Conservation (phyloP, 2,329 filamentous ascomycete species). For the Erysiphe pulchra region DNA sequence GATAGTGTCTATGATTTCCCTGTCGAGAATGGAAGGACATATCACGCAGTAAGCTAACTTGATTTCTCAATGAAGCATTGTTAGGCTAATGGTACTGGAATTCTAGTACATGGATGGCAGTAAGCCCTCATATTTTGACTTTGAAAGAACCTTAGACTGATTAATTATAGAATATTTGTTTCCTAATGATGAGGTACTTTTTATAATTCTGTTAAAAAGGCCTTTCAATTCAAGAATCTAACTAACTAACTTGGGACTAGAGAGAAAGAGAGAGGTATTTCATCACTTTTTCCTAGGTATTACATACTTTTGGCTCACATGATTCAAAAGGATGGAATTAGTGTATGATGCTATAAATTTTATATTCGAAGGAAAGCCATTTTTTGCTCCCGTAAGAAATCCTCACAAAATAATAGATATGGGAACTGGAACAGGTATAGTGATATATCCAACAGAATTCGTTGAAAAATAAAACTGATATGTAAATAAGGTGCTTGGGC, state of each 20-base stretch:
- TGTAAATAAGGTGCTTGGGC: constrained; percentile 10
- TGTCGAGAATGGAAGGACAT: constrained; percentile 6
- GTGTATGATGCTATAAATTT: constrained; percentile 16
- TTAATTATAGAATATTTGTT: constrained; percentile 3
- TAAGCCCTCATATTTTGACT: not conserved
- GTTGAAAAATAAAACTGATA: not conserved
- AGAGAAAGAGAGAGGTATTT: constrained; percentile 3
- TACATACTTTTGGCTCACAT: not conserved
- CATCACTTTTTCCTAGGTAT: too few species aligned
- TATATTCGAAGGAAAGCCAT: constrained; percentile 15
- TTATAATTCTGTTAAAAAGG: not conserved
- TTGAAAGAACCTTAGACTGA: not conserved
- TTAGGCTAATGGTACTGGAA: not conserved
- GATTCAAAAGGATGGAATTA: constrained; percentile 3
- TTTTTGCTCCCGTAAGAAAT: constrained; percentile 16
- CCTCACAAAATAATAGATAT: constrained; percentile 16
- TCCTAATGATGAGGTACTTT: constrained; percentile 5
- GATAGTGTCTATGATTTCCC: constrained; percentile 4
- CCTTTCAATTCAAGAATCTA: too few species aligned
- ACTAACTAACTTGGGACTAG: not conserved
- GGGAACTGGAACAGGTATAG: constrained; percentile 15
- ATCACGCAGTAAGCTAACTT: constrained; percentile 3
- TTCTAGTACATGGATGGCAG: constrained; percentile 3
- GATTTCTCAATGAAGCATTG: not conserved
- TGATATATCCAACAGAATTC: not conserved